Conservation (phyloP, 106 monocot genomes). For the Phalaenopsis aphrodite region DNA sequence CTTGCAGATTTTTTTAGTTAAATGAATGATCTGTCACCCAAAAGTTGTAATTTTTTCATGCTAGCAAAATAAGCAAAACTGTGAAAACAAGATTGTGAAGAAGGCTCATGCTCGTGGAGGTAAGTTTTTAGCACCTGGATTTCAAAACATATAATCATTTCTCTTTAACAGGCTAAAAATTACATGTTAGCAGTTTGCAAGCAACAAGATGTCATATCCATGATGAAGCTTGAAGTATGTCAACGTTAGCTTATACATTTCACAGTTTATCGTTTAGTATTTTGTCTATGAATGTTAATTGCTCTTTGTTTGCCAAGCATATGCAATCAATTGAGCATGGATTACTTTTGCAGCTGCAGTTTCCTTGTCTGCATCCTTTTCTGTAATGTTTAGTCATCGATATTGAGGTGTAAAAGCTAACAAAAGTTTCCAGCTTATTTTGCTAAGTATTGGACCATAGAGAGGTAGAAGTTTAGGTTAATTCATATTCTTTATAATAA, state of each 20-base stretch:
- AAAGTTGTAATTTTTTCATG: too few relatives aligned
- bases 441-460: neutral
- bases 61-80: too few relatives aligned
- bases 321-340: conserved; percentile 45
- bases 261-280: neutral
- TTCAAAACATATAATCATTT: neutral
- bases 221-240: conserved; percentile 64
- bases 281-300: conserved; percentile 7
- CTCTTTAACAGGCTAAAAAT: neutral
- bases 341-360: neutral
- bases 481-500: neutral
- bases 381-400: neutral
- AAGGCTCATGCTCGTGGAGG: conserved; percentile 68
- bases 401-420: neutral
- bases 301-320: conserved; percentile 27
- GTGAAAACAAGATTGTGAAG: conserved; percentile 69
- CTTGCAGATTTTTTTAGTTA: too few relatives aligned
- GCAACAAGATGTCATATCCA: conserved; percentile 41
- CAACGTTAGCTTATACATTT: neutral
- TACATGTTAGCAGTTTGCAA: conserved; percentile 41
- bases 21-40: too few relatives aligned
- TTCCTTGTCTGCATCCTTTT: neutral
- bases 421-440: neutral
- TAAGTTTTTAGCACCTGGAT: conserved; percentile 3
- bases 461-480: neutral